phyloP scores from a whole-genome alignment of 1,284 basidiomycete species.

The Exobasidium rhododendri region DNA sequence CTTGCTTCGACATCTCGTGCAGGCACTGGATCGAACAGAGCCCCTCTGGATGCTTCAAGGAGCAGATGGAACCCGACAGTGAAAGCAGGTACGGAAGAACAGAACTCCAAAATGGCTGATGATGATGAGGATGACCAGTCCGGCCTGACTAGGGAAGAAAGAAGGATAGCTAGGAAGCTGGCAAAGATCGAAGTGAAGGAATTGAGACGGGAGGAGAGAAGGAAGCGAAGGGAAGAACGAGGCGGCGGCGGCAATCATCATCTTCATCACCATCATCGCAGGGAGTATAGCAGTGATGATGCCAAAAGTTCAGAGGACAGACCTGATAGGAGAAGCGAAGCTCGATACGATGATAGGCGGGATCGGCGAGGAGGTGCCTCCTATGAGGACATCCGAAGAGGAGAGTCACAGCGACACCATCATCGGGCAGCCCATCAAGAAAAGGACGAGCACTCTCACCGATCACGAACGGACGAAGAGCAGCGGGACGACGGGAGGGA shows the following conservation, averaged over 20 bases:
- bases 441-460: background rate
- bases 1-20: background rate
- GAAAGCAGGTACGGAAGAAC: background rate
- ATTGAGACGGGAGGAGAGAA: conserved; percentile 20
- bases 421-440: too few species aligned
- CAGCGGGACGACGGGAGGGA: too few species aligned
- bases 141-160: conserved; percentile 33
- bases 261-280: background rate
- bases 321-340: background rate
- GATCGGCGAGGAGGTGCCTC: too few species aligned
- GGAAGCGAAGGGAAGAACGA: conserved; percentile 8
- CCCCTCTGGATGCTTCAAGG: conserved; percentile 17
- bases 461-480: background rate
- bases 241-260: too few species aligned
- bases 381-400: too few species aligned
- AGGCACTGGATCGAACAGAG: conserved; percentile 33
- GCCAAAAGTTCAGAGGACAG: background rate
- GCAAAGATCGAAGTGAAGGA: conserved; percentile 24
- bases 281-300: background rate
- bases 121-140: conserved; percentile 16
- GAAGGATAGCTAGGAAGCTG: conserved; percentile 29
- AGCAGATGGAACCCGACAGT: conserved; percentile 22
- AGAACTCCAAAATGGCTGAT: conserved; percentile 2
- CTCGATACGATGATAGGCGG: background rate
- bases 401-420: too few species aligned